Evolutionary conservation across 352 stramenopile genomes (phyloP).

Genomic region (Pythium aristosporum): DNA sequence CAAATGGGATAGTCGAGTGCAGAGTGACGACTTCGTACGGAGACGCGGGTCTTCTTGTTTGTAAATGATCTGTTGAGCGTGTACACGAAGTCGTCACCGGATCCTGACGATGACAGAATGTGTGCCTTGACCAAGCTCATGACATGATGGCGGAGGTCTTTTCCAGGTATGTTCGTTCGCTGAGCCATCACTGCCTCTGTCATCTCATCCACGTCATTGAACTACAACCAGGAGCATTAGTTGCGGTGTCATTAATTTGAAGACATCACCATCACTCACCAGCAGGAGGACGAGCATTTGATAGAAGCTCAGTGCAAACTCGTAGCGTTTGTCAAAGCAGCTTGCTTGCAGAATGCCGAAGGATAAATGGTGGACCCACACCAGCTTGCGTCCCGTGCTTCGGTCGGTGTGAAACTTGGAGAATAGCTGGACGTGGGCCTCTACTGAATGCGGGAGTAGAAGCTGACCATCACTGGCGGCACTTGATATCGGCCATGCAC

Average conservation of each 20-base stretch:
- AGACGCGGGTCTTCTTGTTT: slow-evolving; percentile 31
- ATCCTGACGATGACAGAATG: slow-evolving; percentile 27
- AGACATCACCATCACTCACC: slow-evolving; percentile 29
- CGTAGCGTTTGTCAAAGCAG: slow-evolving; percentile 76
- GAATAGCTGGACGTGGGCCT: slow-evolving; percentile 69
- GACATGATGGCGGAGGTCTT: slow-evolving; percentile 67
- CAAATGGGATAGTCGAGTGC: neutral
- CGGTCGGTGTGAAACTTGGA: slow-evolving; percentile 80
- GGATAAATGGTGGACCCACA: slow-evolving; percentile 80
- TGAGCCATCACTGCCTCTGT: slow-evolving; percentile 36
- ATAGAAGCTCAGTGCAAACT: slow-evolving; percentile 82
- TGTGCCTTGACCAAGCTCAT: slow-evolving; percentile 72
- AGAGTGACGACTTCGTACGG: slow-evolving; percentile 4
- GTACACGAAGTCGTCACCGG: slow-evolving; percentile 28
- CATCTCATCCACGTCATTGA: slow-evolving; percentile 55
- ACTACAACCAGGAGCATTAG: slow-evolving; percentile 36
- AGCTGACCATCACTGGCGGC: slow-evolving; percentile 48
- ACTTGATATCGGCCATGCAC: slow-evolving; percentile 81
- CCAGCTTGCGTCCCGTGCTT: slow-evolving; percentile 72
- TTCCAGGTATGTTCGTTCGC: slow-evolving; percentile 54
- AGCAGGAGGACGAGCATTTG: slow-evolving; percentile 80
- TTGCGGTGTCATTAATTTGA: neutral
- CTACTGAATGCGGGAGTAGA: slow-evolving; percentile 52
- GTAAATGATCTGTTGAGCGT: slow-evolving; percentile 26
- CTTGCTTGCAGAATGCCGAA: slow-evolving; percentile 67